phyloP scores from a whole-genome alignment of 2,329 filamentous ascomycete genomes.

The Colletotrichum graminicola region DNA sequence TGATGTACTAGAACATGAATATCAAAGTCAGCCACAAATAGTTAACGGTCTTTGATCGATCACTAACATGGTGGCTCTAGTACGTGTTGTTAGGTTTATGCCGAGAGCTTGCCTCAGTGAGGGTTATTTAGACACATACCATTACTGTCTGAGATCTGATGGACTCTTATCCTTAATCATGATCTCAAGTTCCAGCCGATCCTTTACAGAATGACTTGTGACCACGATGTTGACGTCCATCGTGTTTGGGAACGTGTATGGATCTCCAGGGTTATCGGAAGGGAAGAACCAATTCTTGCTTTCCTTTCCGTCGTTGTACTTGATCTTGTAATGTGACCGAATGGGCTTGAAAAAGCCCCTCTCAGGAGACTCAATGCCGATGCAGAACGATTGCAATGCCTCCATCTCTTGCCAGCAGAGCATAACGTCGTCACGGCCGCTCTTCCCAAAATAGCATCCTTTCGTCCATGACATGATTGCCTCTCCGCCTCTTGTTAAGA shows the following conservation, averaged over 20 bases:
- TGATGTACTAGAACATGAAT: background rate
- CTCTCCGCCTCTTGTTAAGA: background rate
- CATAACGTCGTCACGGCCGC: slow-evolving; percentile 19
- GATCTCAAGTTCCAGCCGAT: slow-evolving; percentile 21
- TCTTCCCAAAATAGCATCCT: slow-evolving; percentile 37
- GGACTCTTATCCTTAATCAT: slow-evolving; percentile 16
- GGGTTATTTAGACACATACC: background rate
- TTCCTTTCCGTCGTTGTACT: slow-evolving; percentile 32
- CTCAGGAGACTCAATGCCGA: slow-evolving; percentile 36
- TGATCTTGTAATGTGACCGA: slow-evolving; percentile 32
- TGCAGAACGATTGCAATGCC: slow-evolving; percentile 31
- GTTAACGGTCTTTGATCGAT: no score
- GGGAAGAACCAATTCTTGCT: slow-evolving; percentile 18
- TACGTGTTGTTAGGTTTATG: background rate
- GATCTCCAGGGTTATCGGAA: slow-evolving; percentile 17
- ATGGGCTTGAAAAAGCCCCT: slow-evolving; percentile 35
- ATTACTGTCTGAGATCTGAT: background rate
- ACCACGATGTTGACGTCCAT: slow-evolving; percentile 30
- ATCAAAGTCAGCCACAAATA: background rate
- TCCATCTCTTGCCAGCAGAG: slow-evolving; percentile 39
- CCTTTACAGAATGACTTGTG: slow-evolving; percentile 17
- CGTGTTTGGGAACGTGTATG: slow-evolving; percentile 26
- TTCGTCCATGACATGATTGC: slow-evolving; percentile 29
- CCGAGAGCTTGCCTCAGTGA: accelerated
- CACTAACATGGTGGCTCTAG: background rate